These are phyloP conservation scores for Aureobasidium sp. DNA, from an alignment of 2,329 filamentous ascomycete species.

Conservation along the genomic window DNA sequence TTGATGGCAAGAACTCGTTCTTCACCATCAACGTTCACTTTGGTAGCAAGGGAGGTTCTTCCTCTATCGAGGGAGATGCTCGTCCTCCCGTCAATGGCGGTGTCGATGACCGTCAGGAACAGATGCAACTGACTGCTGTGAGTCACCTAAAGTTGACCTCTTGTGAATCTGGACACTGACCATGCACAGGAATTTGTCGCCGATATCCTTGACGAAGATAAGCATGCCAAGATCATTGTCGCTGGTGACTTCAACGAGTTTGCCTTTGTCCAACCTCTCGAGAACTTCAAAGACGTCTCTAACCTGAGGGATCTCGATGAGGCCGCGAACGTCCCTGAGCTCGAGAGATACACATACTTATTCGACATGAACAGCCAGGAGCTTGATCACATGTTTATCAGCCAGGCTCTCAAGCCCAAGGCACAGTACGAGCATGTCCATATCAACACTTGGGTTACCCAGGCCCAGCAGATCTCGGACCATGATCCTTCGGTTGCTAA, in stretches of 20 bases:
- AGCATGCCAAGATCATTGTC: constrained; percentile 63
- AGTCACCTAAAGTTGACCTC: constrained; percentile 31
- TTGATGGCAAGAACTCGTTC: constrained; percentile 62
- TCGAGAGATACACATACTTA: constrained; percentile 76
- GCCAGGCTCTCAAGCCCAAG: constrained; percentile 51
- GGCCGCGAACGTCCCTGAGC: constrained; percentile 54
- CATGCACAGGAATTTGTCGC: constrained; percentile 56
- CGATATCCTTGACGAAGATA: constrained; percentile 63
- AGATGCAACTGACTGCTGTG: constrained; percentile 66
- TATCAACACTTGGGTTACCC: constrained; percentile 73
- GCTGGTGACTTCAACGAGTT: constrained; percentile 82
- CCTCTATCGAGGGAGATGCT: constrained; percentile 69
- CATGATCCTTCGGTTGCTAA: constrained; percentile 74
- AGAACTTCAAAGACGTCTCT: constrained; percentile 59
- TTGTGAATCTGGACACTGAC: background rate
- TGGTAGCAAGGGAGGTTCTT: constrained; percentile 71
- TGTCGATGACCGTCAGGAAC: constrained; percentile 61
- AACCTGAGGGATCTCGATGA: constrained; percentile 70
- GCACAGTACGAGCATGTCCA: constrained; percentile 72
- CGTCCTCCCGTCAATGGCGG: constrained; percentile 73
- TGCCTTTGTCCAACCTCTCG: constrained; percentile 65
- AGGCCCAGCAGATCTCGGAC: constrained; percentile 65
- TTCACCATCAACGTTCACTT: constrained; percentile 80
- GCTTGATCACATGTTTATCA: constrained; percentile 76
- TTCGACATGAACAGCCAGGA: constrained; percentile 76